Evolutionary conservation across 2,329 filamentous ascomycete species (phyloP), one percentile per base, ranked within the genome.

Genomic region (Ascomycota sp.): DNA sequence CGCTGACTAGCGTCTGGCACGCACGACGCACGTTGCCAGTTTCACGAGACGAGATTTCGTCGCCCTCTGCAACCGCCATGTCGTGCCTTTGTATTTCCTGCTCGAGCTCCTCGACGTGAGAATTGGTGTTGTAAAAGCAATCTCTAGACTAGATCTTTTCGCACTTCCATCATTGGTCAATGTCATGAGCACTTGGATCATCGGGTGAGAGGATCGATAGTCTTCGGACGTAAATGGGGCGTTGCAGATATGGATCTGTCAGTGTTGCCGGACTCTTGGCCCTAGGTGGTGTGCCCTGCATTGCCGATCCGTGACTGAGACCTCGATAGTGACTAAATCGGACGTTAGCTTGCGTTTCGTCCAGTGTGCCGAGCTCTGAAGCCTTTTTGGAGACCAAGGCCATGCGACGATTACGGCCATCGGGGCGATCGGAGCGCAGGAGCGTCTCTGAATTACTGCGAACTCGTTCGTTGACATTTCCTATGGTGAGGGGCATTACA

Each of bases 401-500:
- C 67, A 75, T 72, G n/a, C 70, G 65, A 26, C 69, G 60, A 13
- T 62, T 63, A 23, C 69, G 60, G 39, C 63, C 66, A 30, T 61
- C 57, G 2, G 63, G 54, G 4, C 65, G 56, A 17, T 69, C 65
- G 19, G 47, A 43, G 33, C 68, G 63, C 20, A 72, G 42, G 4
- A 69, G 46, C 2, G 63, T 67, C 43, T 76, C 71, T 24, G 70
- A 75, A 35, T 75, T 75, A 41, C 70, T 75, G 25, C 71, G 65
- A 9, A 69, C 41, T 8, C 75, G 64, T 46, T 83, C 77, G 38
- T 71, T 78, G 20, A 66, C 59, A 37, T 65, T 86, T 12, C 70
- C 71, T 32, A 79, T 73, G 3, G 74, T 71, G 27, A 72, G 43
- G 7, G 67, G 80, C 51, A 79, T 71, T n/a, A 82, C 65, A 2